Evolutionary conservation across 2,329 filamentous ascomycete species (phyloP).

Genomic region (Cercospora berteroae): DNA sequence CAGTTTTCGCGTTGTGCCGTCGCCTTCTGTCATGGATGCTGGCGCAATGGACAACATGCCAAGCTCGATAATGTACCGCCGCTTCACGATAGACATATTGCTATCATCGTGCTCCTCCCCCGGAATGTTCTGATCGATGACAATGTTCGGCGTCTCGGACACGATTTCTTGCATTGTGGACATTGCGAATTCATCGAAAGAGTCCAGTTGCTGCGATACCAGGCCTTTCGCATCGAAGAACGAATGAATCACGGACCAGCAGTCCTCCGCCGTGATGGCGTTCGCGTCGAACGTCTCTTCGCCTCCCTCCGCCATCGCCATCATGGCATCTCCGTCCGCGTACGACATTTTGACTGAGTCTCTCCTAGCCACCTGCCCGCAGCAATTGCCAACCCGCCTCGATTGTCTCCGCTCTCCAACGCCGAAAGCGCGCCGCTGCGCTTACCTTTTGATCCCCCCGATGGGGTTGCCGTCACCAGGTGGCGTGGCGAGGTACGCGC

Average conservation of each 20-base stretch:
- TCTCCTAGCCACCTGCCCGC: neutral
- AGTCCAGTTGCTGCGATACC: constrained; percentile 96
- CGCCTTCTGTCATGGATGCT: constrained; percentile 88
- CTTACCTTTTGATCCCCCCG: constrained; percentile 1
- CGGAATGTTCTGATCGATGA: constrained; percentile 89
- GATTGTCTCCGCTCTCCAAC: neutral
- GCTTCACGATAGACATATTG: constrained; percentile 72
- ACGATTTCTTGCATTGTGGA: constrained; percentile 94
- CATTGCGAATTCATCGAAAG: constrained; percentile 94
- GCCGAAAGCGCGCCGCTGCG: neutral
- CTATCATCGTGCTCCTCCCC: constrained; percentile 64
- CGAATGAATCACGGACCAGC: constrained; percentile 94
- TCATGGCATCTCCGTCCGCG: constrained; percentile 29
- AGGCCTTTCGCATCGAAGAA: constrained; percentile 97
- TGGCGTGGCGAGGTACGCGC: constrained; percentile 25
- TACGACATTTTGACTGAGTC: constrained; percentile 20
- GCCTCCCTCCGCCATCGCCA: constrained; percentile 22
- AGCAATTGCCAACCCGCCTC: neutral
- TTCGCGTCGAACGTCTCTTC: constrained; percentile 29
- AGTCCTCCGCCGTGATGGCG: constrained; percentile 88
- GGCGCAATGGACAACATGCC: constrained; percentile 84
- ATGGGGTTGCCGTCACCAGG: constrained; percentile 13
- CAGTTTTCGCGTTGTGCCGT: constrained; percentile 80
- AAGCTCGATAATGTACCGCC: constrained; percentile 93
- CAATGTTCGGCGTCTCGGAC: constrained; percentile 84